Conservation (phyloP, 345 rosid genomes). For the Aegle marmelos region DNA sequence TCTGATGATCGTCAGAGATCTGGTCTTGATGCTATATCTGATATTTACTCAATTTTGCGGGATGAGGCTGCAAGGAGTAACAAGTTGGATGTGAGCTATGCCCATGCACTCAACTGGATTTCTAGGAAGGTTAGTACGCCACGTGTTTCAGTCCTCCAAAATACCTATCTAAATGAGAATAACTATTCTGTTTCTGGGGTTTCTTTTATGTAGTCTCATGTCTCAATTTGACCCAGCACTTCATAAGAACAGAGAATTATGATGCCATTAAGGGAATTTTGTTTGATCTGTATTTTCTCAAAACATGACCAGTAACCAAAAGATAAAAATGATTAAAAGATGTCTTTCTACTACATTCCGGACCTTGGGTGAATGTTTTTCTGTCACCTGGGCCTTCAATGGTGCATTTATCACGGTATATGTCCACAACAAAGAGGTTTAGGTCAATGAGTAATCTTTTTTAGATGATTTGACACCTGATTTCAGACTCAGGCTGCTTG, state of each 20-base stretch:
- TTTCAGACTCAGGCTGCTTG: not conserved
- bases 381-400: not conserved
- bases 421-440: not conserved
- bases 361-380: not conserved
- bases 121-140: constrained; percentile 79
- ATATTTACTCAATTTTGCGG: constrained; percentile 87
- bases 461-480: not conserved
- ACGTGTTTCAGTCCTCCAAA: not conserved
- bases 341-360: not conserved
- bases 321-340: too few relatives aligned
- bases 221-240: not conserved
- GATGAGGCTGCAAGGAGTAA: constrained; percentile 95
- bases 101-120: constrained; percentile 94
- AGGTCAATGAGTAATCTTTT: not conserved
- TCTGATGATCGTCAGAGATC: constrained; percentile 85
- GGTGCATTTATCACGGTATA: not conserved
- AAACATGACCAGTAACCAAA: not conserved
- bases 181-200: not conserved
- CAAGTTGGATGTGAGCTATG: constrained; percentile 74
- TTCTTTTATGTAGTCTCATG: not conserved
- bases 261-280: not conserved
- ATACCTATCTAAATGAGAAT: not conserved
- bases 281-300: not conserved
- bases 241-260: not conserved
- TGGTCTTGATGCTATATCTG: constrained; percentile 97